Evolutionary conservation across 306 rosid species (phyloP), one percentile per base, ranked within the genome.

Genomic region (Datisca glomerata): DNA sequence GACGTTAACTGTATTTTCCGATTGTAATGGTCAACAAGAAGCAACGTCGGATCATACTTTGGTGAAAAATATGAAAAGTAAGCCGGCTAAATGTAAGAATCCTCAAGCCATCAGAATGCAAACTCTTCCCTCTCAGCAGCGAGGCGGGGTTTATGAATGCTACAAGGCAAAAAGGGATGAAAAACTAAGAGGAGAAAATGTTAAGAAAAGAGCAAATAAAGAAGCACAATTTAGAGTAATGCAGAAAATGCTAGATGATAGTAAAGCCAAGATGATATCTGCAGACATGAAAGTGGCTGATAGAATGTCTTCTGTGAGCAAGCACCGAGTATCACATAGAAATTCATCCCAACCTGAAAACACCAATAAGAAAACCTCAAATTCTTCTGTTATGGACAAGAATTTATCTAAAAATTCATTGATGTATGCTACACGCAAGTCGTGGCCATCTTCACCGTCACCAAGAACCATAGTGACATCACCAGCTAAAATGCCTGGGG

Each of bases 121-220:
- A 49, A 71, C 57, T 35, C 62, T 54, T 54, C 52, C 72, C 24
- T 52, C 69, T 47, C 91, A 81, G 55, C 74, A 70, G 53, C 77
- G 75, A 71, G 95, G 93, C 41, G 93, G 72, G 24, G 70, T 78
- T 49, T 80, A 74, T 66, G 83, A 80, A 59, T 62, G 77, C 53
- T 80, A 80, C 78, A 83, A 77, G 75, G 86, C 69, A 58, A 89
- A 74, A 62, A 78, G 93, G 54, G 93, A 83, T 56, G 86, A 82
- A 51, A 89, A 89, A 65, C 93, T 78, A 31, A 52, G 60, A 44
- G 81, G 63, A 36, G 81, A 57, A 52, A 81, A 77, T 63, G 45
- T 74, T 51, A 76, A 68, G 48, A 67, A 48, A 45, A 55, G 49
- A 59, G 71, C 81, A 18, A 85, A 66, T 69, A 89, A 80, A 57